Conservation (phyloP, 768 basidiomycete species). For the Xerocomus potaroensis region DNA sequence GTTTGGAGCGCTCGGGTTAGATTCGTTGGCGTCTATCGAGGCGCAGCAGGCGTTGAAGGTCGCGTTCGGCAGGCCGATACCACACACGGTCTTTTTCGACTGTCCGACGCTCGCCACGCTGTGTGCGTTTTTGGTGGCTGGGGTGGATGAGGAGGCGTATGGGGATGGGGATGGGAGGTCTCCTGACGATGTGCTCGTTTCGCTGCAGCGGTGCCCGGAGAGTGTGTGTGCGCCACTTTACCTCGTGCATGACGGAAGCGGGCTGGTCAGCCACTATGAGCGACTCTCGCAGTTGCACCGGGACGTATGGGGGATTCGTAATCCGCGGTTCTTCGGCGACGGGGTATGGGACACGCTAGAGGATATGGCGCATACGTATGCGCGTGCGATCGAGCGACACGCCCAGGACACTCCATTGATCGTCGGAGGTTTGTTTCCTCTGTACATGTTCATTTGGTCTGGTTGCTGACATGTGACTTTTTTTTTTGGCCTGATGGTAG, state of each 20-base stretch:
- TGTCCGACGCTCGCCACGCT: constrained; percentile 35
- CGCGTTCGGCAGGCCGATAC: constrained; percentile 40
- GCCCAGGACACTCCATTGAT: constrained; percentile 37
- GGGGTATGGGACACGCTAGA: constrained; percentile 45
- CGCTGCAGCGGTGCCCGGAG: constrained; percentile 34
- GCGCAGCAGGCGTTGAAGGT: constrained; percentile 44
- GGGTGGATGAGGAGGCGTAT: not conserved
- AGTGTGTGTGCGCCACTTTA: constrained; percentile 42
- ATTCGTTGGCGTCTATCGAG: constrained; percentile 65
- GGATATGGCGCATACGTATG: constrained; percentile 53
- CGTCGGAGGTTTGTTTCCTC: constrained; percentile 55
- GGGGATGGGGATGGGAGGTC: not conserved
- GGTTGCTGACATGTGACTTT: not conserved
- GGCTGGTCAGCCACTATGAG: constrained; percentile 49
- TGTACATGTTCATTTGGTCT: not conserved
- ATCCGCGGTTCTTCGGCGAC: constrained; percentile 46
- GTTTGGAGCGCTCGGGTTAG: constrained; percentile 52
- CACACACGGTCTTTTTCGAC: constrained; percentile 39
- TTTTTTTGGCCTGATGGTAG: too few species aligned
- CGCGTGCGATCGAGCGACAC: constrained; percentile 35
- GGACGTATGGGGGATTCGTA: constrained; percentile 56
- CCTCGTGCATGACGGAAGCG: constrained; percentile 73
- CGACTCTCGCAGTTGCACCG: constrained; percentile 45
- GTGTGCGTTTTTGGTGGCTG: constrained; percentile 10
- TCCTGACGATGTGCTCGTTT: constrained; percentile 29